phyloP scores from a whole-genome alignment of 2,329 filamentous ascomycete species.

The Penicillium digitatum region DNA sequence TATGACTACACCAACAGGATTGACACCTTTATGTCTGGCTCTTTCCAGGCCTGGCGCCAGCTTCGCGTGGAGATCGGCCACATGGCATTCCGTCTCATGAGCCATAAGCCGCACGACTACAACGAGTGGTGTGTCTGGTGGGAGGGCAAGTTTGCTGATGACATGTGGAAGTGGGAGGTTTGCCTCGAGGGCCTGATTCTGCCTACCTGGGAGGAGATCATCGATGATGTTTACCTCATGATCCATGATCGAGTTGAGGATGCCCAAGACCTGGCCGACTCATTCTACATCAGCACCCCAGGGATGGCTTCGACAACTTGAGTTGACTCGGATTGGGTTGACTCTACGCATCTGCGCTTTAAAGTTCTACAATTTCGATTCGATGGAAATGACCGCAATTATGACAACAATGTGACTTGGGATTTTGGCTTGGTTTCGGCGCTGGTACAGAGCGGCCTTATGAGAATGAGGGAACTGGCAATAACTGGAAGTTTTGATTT shows the following conservation, averaged over 20 bases:
- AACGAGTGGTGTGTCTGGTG: constrained; percentile 27
- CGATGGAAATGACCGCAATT: neutral
- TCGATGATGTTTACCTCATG: constrained; percentile 24
- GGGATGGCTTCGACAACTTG: neutral
- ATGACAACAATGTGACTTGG: neutral
- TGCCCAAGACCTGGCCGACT: constrained; percentile 11
- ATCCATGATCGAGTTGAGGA: constrained; percentile 29
- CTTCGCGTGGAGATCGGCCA: constrained; percentile 13
- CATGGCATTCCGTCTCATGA: constrained; percentile 12
- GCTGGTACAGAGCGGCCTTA: neutral
- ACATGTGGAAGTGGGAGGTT: constrained; percentile 30
- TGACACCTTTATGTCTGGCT: constrained; percentile 1
- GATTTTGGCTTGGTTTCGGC: neutral
- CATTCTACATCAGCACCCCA: constrained; percentile 1
- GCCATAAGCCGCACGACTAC: constrained; percentile 13
- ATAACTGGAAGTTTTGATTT: neutral
- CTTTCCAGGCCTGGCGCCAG: constrained; percentile 16
- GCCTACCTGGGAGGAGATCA: constrained; percentile 26
- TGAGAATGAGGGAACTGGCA: neutral
- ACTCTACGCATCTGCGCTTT: neutral
- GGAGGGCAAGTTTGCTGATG: constrained; percentile 16
- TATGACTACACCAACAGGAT: constrained; percentile 2
- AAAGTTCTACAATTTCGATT: no score
- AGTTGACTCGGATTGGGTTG: neutral
- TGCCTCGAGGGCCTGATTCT: constrained; percentile 18